Evolutionary conservation across 2,329 filamentous ascomycete genomes (phyloP).

Genomic region (Ceratocystis albifundus): DNA sequence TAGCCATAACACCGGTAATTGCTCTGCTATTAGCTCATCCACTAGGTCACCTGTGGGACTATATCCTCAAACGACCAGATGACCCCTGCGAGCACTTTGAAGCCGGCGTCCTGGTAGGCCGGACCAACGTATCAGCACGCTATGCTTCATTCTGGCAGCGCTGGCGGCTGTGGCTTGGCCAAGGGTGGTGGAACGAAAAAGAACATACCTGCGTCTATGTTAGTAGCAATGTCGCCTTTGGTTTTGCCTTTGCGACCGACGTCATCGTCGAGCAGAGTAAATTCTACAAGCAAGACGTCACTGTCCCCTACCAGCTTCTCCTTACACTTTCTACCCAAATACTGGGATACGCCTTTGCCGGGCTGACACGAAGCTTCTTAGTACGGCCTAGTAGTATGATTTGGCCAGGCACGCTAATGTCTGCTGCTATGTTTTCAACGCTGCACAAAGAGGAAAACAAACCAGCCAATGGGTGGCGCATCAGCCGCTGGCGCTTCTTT

Average conservation of each 20-base stretch:
- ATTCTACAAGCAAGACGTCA: conserved; percentile 74
- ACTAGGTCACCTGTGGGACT: conserved; percentile 69
- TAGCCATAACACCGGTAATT: conserved; percentile 81
- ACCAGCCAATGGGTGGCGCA: conserved; percentile 67
- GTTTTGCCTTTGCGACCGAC: conserved; percentile 80
- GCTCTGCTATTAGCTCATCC: conserved; percentile 75
- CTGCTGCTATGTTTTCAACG: conserved; percentile 78
- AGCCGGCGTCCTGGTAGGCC: conserved; percentile 35
- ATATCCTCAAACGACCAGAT: conserved; percentile 51
- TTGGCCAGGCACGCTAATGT: conserved; percentile 81
- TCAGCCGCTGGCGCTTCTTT: conserved; percentile 78
- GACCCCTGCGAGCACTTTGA: conserved; percentile 40
- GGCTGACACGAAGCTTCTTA: conserved; percentile 66
- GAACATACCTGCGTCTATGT: conserved; percentile 84
- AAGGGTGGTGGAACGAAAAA: conserved; percentile 77
- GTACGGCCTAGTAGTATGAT: conserved; percentile 83
- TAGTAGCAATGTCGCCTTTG: conserved; percentile 80
- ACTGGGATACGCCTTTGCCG: conserved; percentile 75
- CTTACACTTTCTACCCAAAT: conserved; percentile 80
- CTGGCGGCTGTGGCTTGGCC: conserved; percentile 61
- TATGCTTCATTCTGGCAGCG: conserved; percentile 27
- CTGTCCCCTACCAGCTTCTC: conserved; percentile 66
- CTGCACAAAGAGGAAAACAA: conserved; percentile 77
- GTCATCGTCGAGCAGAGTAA: conserved; percentile 83
- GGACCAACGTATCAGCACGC: conserved; percentile 21